Base-by-base conservation (phyloP, 192 early-diverging fungal species). In the Gigaspora rosea region DNA sequence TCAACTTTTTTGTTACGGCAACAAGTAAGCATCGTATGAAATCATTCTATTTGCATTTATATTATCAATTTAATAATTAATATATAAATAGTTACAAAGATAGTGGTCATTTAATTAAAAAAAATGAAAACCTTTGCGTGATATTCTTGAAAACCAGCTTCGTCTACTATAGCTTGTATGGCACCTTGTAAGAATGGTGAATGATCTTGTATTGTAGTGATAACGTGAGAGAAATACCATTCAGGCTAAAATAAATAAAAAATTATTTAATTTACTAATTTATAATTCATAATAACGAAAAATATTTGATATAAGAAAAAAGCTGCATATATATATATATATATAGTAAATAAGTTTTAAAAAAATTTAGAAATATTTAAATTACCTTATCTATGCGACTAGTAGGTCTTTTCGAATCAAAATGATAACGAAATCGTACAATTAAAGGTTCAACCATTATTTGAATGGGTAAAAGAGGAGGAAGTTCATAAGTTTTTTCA, bases 301-400 rank as follows among this genome's bases (percentile, higher is more conserved):
- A 27, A 0, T 27, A 27, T 27, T 27, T 27, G 27, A 27, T 27
- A 27, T 27, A 27, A 27, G 1, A 27, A 27, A 27, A 27, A 27
- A 27, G 27, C 27, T 27, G 27, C 27, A 27, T 27, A 27, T 27
- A 27, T 27, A 27, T 27, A 27, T 15, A 63, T 64, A 22, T 11
- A 48, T 5, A 47, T 22, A n/a, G 32, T 12, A 68, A 58, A 12
- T 36, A 6, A 50, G 15, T 1, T 52, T 13, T 13, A 52, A 13
- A 15, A 52, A 1, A 52, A 52, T 13, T 52, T 15, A 9, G 15
- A 52, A 52, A 52, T 62, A 22, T 58, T 49, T 32, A 13, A 49
- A n/a, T 52, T 84, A 86, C 88, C 82, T 92, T 93, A 75, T 94
- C 93, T 2, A 91, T 82, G 57, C 91, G 85, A 76, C 91, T 93